These are phyloP conservation scores for Hypholoma fasciculare DNA, from an alignment of 768 basidiomycete genomes.

Conservation along the genomic window DNA sequence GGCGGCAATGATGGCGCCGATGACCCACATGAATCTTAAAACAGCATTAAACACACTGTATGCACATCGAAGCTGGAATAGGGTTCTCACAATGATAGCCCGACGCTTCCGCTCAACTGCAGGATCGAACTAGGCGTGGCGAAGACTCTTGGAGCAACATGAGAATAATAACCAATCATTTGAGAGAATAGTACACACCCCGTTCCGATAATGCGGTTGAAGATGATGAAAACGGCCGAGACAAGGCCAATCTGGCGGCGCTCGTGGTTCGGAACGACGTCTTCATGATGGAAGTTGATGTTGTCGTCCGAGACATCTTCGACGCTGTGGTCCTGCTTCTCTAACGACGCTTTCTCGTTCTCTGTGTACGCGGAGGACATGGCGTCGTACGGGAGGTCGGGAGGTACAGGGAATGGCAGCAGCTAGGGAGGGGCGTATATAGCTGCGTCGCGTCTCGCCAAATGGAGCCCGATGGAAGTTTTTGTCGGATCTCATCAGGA, in stretches of 20 bases:
- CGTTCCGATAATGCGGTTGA: conserved; percentile 45
- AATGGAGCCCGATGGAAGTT: neutral
- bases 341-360: neutral
- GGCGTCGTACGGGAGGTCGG: neutral
- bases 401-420: neutral
- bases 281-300: conserved; percentile 7
- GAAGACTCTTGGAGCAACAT: conserved; percentile 28
- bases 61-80: no score
- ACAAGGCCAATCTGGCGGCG: conserved; percentile 21
- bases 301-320: neutral
- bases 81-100: conserved; percentile 32
- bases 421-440: neutral
- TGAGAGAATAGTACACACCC: conserved; percentile 28
- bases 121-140: conserved; percentile 43
- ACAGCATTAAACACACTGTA: neutral
- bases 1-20: conserved; percentile 39
- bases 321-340: neutral
- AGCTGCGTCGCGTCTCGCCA: neutral
- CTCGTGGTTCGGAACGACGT: conserved; percentile 3
- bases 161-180: neutral
- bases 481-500: conserved; percentile 7
- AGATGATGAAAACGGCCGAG: conserved; percentile 40
- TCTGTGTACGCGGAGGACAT: neutral
- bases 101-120: conserved; percentile 38
- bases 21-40: conserved; percentile 39